Conservation (phyloP, 2,329 filamentous ascomycete genomes). For the Pseudocercospora fijiensis region DNA sequence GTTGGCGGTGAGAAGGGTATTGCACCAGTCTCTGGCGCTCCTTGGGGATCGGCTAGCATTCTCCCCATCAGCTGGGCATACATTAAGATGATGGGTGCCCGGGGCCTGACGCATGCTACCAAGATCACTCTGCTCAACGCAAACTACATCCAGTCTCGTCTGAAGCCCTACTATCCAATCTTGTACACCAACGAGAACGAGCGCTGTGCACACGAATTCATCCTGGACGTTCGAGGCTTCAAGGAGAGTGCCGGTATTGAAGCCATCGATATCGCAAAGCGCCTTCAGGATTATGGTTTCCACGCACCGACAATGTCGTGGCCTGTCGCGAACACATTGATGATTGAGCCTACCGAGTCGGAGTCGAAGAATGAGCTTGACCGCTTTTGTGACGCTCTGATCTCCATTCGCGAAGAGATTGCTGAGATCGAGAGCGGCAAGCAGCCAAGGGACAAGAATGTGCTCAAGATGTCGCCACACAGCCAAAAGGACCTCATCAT, state of each 20-base stretch:
- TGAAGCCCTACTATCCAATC: conserved; percentile 82
- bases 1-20: conserved; percentile 58
- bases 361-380: conserved; percentile 91
- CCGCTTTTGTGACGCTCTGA: conserved; percentile 85
- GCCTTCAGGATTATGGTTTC: conserved; percentile 95
- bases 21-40: conserved; percentile 74
- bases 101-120: conserved; percentile 82
- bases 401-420: conserved; percentile 84
- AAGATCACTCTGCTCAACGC: conserved; percentile 93
- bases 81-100: conserved; percentile 86
- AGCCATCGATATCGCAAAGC: conserved; percentile 93
- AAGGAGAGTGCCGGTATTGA: conserved; percentile 80
- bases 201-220: conserved; percentile 95
- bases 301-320: conserved; percentile 96
- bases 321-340: conserved; percentile 91
- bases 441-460: conserved; percentile 72
- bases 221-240: conserved; percentile 83
- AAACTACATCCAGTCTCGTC: conserved; percentile 89
- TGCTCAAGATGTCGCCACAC: conserved; percentile 87
- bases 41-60: conserved; percentile 86
- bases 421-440: conserved; percentile 76
- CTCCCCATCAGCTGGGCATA: conserved; percentile 94
- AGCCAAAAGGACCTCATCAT: conserved; percentile 75
- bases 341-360: conserved; percentile 96
- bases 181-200: conserved; percentile 89